Base-by-base conservation (phyloP, 331 rosid genomes). In the Malus hybrid region DNA sequence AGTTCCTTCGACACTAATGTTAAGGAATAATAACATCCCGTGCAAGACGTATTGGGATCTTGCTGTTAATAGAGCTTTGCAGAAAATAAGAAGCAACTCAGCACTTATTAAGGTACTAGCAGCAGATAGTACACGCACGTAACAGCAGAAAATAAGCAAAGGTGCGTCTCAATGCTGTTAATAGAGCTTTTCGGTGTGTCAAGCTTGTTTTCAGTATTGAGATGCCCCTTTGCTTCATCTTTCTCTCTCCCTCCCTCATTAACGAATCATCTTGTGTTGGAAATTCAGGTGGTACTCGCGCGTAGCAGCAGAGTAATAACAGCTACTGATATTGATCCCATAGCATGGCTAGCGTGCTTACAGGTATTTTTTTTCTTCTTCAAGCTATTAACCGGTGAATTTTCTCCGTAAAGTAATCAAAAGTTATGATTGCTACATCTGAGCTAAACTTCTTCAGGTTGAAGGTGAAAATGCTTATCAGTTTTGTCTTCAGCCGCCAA, bases 221-320 rank as follows among this genome's bases (percentile, higher is more conserved):
- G 39, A 64, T 16, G 6, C 28, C 32, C 73, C 65, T 59, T 70
- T 18, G 46, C 71, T 55, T 16, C 33, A 33, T 12, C 48, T 77
- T 67, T 28, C 67, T 77, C 70, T 65, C 31, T 39, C 56, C 52
- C 73, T 44, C 48, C 48, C 39, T 72, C 66, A 28, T 69, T 75
- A 71, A 80, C 65, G 33, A 27, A 67, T 29, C 75, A 69, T 75
- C 78, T 61, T 69, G 57, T 62, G 7, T 69, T 72, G 66, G 71
- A 69, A 77, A 83, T 79, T 78, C 84, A 94, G 99, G 99, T 94
- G 69, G 99, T 94, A 57, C 93, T 94, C 42, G 97, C 97, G 28
- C 88, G 99, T 19, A 92, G 96, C 83, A 94, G 93, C 78, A 87
- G 91, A 88, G 88, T 94, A 46, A 87, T 87, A 71, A 88, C 99